A percentile compares a stretch with the other conserved stretches of the same genome.
These are phyloP conservation scores for Teunomyces barrocoloradensis DNA, from an alignment of 805 yeast genomes.

Conservation along the genomic window DNA sequence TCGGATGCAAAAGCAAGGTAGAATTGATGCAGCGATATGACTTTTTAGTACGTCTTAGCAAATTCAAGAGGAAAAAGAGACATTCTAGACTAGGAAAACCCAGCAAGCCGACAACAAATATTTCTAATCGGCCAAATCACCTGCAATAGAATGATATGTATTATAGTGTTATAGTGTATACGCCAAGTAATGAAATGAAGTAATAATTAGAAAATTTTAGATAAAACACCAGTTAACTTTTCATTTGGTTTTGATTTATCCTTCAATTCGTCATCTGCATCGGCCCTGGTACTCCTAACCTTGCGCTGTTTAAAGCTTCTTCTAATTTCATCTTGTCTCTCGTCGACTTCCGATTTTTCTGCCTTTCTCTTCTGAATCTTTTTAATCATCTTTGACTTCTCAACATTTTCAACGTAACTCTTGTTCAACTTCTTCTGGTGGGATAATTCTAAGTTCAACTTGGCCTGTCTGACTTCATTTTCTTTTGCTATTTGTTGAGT, in stretches of 20 bases:
- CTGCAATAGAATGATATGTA: not conserved
- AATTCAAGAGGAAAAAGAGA: not conserved
- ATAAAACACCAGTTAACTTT: slow-evolving; percentile 48
- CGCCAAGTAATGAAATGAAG: not conserved
- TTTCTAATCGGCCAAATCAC: not conserved
- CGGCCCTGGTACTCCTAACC: slow-evolving; percentile 65
- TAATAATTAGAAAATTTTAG: slow-evolving; percentile 47
- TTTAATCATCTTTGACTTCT: slow-evolving; percentile 75
- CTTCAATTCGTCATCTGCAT: slow-evolving; percentile 50
- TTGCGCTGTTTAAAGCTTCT: slow-evolving; percentile 70
- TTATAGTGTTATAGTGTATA: not conserved
- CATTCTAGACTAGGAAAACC: not conserved
- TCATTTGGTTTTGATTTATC: slow-evolving; percentile 36
- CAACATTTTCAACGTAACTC: slow-evolving; percentile 78
- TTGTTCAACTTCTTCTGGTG: slow-evolving; percentile 88
- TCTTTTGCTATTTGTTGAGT: slow-evolving; percentile 92
- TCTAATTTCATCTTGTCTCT: slow-evolving; percentile 30
- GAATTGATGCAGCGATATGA: slow-evolving; percentile 34
- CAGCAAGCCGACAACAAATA: not conserved
- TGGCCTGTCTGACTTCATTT: slow-evolving; percentile 83
- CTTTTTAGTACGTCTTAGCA: slow-evolving; percentile 16
- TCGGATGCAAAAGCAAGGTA: slow-evolving; percentile 23
- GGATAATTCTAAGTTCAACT: slow-evolving; percentile 81
- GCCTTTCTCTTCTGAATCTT: slow-evolving; percentile 57
- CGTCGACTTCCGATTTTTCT: slow-evolving; percentile 15